Evolutionary conservation across 345 rosid genomes (phyloP), one percentile per base, ranked within the genome.

Genomic region (Viola odorata): DNA sequence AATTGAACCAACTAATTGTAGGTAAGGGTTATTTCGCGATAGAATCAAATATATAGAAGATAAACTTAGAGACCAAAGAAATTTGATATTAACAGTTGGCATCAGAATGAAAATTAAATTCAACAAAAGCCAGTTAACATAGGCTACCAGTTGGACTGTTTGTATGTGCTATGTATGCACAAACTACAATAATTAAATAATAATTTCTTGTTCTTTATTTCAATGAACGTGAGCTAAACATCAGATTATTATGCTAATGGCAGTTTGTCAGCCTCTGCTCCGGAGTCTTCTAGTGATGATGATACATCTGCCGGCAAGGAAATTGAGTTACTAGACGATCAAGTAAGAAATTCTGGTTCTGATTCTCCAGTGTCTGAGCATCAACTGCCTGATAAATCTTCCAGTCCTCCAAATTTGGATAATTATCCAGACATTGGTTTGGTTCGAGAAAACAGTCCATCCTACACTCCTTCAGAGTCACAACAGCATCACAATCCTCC

Each of bases 401-500:
- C 80, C 40, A 76, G 78, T 71, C 78, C 96, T 62, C 83, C 80
- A 53, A 80, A 76, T 73, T 58, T 84, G 69, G 89, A 80, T 45
- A 71, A 58, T 48, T 85, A 76, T 71, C 69, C 80, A 37, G 82
- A 77, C 61, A 77, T 91, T 67, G 81, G 84, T 62, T 73, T 85
- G 77, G 79, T 78, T 68, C 73, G 40, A 60, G 82, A 79, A 36
- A 75, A 63, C 65, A 75, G 71, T 79, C 94, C 73, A 58, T 70
- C 87, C 36, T 84, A 78, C 71, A 57, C 80, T 64, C 82, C 78
- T 73, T 64, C 81, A 54, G 89, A 79, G 75, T 64, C 81, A 5
- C 91, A 78, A 66, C 88, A 78, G 72, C 90, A 73, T 63, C 89
- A 77, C 69, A 84, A 74, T 77, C 71, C 81, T 71, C 71, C 85